Conservation (phyloP, 352 stramenopile genomes). For the Phytophthora litchii region DNA sequence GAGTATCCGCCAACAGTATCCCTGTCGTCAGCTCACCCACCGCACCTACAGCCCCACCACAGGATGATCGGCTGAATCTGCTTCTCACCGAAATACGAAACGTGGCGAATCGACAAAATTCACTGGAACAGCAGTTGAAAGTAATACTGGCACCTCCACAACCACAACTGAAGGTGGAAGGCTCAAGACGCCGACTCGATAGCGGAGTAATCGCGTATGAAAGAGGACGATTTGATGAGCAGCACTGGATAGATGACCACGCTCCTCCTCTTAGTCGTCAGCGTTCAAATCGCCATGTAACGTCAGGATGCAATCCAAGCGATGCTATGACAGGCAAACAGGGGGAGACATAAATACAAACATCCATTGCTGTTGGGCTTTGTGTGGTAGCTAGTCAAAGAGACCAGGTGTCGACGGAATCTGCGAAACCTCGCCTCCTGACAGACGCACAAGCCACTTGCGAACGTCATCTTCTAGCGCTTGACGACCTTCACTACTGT, state of each 20-base stretch:
- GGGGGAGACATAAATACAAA: slow-evolving; percentile 27
- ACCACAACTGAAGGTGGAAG: neutral
- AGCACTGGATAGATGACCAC: slow-evolving; percentile 29
- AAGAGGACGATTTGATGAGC: slow-evolving; percentile 42
- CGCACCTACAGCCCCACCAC: neutral
- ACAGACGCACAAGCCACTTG: slow-evolving; percentile 67
- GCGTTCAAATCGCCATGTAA: slow-evolving; percentile 17
- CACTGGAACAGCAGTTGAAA: slow-evolving; percentile 32
- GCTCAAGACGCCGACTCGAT: neutral
- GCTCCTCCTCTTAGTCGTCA: slow-evolving; percentile 32
- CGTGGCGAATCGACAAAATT: slow-evolving; percentile 30
- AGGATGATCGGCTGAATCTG: slow-evolving; percentile 23
- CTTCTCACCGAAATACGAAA: slow-evolving; percentile 37
- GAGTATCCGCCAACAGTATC: slow-evolving; percentile 11
- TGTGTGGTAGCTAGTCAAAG: too few species aligned
- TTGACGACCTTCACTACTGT: slow-evolving; percentile 6
- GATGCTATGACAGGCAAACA: neutral
- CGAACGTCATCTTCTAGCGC: slow-evolving; percentile 46
- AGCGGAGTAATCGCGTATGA: slow-evolving; percentile 13
- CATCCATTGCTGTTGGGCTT: slow-evolving; percentile 7
- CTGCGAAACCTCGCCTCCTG: slow-evolving; percentile 66
- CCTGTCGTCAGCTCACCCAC: neutral
- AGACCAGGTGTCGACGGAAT: slow-evolving; percentile 38
- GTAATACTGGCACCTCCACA: slow-evolving; percentile 10
- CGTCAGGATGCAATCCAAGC: neutral